Base-by-base conservation (phyloP, 495 filamentous ascomycete species). In the Wilcoxina mikolae region DNA sequence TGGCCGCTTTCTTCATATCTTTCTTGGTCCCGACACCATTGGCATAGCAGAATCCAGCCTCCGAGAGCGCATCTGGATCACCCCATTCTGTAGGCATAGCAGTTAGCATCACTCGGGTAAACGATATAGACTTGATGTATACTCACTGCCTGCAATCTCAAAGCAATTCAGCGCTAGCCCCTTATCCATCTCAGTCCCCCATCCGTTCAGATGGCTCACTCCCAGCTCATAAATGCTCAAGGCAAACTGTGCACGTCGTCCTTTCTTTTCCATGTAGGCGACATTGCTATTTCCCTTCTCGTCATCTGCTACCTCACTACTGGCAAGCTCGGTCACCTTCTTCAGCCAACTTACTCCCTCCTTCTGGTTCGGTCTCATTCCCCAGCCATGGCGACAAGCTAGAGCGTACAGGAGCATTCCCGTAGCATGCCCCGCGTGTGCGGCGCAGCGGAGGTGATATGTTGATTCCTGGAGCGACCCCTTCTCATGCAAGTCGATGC, bases 311-410 rank as follows among this genome's bases (percentile, higher is more conserved):
- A 94, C 77, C 62, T 95, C 91, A 26, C 84, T 68, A 28, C 80
- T 79, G 5, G 84, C 84, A n/a, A 77, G 80, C 59, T 95, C 85
- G 38, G 88, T 87, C 3, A 94, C 91, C 59, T 85, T 87, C 26
- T 84, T 79, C 45, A 94, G 71, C 91, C 91, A 98, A 61, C 78
- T 77, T 2, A 96, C 84, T 7, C 84, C 93, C 70, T 98, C 91
- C 29, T 73, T 73, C 58, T 83, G 85, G 65, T 95, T 94, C 17
- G 86, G 77, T 17, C 86, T 79, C 86, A 95, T 95, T 9, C 91
- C 91, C 91, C 91, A 98, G 25, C 91, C 91, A 65, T 96, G 91
- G n/a, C 93, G 79, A 65, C 89, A 95, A 28, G 91, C 93, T 38
- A 98, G 75, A 3, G 90, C 93, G 68, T 95, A 98, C 7, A 96